phyloP scores from a whole-genome alignment of 2,329 filamentous ascomycete species.

The Talaromyces sp. region DNA sequence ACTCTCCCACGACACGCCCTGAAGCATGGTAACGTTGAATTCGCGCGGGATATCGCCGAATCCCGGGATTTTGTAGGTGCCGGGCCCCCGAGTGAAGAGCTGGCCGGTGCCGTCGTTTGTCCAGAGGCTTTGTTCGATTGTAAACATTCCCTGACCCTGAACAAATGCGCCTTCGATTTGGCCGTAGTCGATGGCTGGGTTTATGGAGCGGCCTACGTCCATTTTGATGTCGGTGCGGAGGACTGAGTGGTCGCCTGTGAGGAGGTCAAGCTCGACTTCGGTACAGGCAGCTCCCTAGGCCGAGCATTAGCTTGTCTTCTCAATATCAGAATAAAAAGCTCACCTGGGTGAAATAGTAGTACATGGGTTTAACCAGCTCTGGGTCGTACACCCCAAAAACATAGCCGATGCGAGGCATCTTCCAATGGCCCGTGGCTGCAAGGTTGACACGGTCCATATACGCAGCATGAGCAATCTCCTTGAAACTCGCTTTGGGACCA shows the following conservation, averaged over 20 bases:
- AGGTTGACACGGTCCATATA: constrained; percentile 97
- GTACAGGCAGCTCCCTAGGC: constrained; percentile 72
- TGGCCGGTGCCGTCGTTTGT: constrained; percentile 53
- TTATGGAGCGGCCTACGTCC: constrained; percentile 67
- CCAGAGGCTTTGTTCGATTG: constrained; percentile 69
- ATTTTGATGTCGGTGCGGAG: constrained; percentile 93
- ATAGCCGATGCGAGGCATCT: constrained; percentile 95
- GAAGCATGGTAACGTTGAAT: constrained; percentile 61
- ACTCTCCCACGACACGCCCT: constrained; percentile 51
- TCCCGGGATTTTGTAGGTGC: constrained; percentile 64
- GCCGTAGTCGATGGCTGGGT: constrained; percentile 72
- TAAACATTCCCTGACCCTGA: constrained; percentile 76
- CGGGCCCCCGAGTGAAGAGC: constrained; percentile 59
- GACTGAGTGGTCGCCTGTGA: constrained; percentile 92
- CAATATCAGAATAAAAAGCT: not conserved
- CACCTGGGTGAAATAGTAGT: constrained; percentile 94
- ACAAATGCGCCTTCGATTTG: constrained; percentile 80
- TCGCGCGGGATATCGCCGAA: constrained; percentile 64
- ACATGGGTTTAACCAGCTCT: constrained; percentile 70
- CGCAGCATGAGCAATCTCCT: constrained; percentile 80
- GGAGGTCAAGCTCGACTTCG: constrained; percentile 87
- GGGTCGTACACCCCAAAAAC: constrained; percentile 79
- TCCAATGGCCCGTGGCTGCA: constrained; percentile 98
- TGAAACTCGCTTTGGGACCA: constrained; percentile 67
- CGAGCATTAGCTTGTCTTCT: not conserved